Evolutionary conservation across 2,329 filamentous ascomycete species (phyloP).

Genomic region (Alternaria longipes): DNA sequence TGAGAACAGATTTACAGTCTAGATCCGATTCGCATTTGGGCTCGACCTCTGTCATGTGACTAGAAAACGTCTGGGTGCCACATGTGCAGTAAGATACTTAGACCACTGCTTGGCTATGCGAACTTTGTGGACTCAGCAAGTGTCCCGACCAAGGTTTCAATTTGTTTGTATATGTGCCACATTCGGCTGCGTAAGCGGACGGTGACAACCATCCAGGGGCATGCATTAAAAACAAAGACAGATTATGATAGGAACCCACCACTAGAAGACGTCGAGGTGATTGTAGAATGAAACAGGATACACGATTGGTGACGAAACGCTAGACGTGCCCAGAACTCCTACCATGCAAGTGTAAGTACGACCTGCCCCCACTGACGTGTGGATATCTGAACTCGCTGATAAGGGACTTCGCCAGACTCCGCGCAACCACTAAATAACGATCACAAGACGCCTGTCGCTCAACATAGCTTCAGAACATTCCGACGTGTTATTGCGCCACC

Average conservation of each 20-base stretch:
- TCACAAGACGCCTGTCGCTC: slow-evolving; percentile 1
- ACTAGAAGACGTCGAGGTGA: not conserved
- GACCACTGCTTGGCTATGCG: not conserved
- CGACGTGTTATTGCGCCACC: slow-evolving; percentile 20
- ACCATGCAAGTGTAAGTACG: slow-evolving; percentile 15
- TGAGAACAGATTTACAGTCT: slow-evolving; percentile 4
- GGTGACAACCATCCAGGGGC: not conserved
- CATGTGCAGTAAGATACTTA: not conserved
- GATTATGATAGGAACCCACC: not conserved
- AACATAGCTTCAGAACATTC: not conserved
- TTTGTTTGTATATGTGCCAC: not conserved
- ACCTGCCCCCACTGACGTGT: slow-evolving; percentile 8
- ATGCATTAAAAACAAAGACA: slow-evolving; percentile 1
- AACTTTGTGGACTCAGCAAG: not conserved
- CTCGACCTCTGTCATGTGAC: slow-evolving; percentile 2
- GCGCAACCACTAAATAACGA: not conserved
- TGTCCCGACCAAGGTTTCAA: not conserved
- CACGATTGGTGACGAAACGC: slow-evolving; percentile 7
- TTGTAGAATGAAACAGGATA: not conserved
- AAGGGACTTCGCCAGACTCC: slow-evolving; percentile 8
- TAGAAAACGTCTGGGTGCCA: not conserved
- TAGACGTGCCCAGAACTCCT: slow-evolving; percentile 17
- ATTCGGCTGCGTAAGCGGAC: not conserved
- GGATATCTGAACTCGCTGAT: slow-evolving; percentile 15
- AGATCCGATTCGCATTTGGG: not conserved